Evolutionary conservation across 108 stramenopile genomes (phyloP).

Genomic region (Aurantiochytrium sp.): DNA sequence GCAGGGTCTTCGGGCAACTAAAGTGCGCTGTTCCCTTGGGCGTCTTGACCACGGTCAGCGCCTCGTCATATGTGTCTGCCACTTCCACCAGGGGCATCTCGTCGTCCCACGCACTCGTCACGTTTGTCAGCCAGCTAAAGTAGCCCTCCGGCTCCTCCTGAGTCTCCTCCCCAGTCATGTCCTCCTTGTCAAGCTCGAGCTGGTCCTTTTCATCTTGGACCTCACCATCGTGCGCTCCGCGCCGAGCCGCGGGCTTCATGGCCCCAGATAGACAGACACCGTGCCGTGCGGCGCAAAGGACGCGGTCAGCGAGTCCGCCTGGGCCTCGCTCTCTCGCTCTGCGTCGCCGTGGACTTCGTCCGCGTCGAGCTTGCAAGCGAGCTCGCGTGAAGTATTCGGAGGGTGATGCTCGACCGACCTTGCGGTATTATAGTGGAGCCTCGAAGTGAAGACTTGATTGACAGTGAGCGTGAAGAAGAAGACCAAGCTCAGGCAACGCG

Average conservation of each 20-base stretch:
- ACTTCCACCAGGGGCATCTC: neutral
- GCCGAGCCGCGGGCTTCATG: neutral
- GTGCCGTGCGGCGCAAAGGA: no score
- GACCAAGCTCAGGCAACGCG: no score
- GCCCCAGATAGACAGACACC: neutral
- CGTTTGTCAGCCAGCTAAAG: neutral
- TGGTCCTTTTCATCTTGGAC: neutral
- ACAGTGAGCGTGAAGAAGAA: no score
- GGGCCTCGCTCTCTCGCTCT: no score
- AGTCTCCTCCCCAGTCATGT: neutral
- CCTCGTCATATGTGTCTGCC: neutral
- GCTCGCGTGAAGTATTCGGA: no score
- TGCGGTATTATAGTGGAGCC: no score
- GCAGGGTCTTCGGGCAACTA: neutral
- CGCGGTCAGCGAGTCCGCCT: no score
- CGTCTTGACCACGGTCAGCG: neutral
- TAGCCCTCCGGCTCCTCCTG: neutral
- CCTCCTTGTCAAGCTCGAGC: neutral
- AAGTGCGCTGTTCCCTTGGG: neutral
- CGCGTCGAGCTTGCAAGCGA: no score
- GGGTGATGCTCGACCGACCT: no score
- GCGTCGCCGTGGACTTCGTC: no score
- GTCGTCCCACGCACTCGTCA: neutral
- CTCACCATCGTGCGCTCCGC: neutral
- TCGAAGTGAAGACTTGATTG: no score